Base-by-base conservation (phyloP, 225 moss, liverwort and hornwort genomes). In the Asterella californica region DNA sequence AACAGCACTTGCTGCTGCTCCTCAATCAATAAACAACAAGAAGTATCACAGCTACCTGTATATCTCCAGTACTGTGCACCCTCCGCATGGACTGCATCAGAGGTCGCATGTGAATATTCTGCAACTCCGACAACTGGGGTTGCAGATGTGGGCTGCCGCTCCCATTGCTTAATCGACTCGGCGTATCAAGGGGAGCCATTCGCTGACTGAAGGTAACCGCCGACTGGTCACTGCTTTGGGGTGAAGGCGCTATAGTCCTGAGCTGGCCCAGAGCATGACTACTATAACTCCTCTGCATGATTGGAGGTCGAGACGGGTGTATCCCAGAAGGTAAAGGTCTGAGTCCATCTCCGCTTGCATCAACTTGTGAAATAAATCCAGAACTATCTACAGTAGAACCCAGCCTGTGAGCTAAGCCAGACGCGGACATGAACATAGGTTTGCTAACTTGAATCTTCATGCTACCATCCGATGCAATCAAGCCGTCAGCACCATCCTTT, bases 41-140 rank as follows among this genome's bases (percentile, higher is more conserved):
- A 49, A 22, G 49, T 9, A 5, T 37, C 10, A 53, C 67, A 38
- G 75, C 2, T 52, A 87, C 87, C 87, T 87, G 84, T 74, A 87
- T 87, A 78, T 87, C 87, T 29, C 87, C 87, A 69, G 87, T 87
- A 78, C 87, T 87, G 73, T 87, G 87, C 47, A 87, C 87, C 46
- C 87, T 84, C 53, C 87, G 82, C 87, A 87, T 87, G 62, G 87
- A 84, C 73, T 87, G 87, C 84, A 87, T 82, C n/a, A 87, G 74
- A 7, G 87, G 87, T 5, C 87, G 84, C 77, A 84, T 82, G 64
- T 85, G 87, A 52, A 79, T 68, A 15, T 82, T 85, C 64, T 84
- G 87, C 62, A 84, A 59, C 52, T 84, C 84, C 11, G 87, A 72
- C 0, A 85, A 34, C 84, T 87, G 84, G n/a, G 84, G 78, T 64